These are phyloP conservation scores for Suillus placidus DNA, from an alignment of 768 basidiomycete genomes.

Conservation along the genomic window DNA sequence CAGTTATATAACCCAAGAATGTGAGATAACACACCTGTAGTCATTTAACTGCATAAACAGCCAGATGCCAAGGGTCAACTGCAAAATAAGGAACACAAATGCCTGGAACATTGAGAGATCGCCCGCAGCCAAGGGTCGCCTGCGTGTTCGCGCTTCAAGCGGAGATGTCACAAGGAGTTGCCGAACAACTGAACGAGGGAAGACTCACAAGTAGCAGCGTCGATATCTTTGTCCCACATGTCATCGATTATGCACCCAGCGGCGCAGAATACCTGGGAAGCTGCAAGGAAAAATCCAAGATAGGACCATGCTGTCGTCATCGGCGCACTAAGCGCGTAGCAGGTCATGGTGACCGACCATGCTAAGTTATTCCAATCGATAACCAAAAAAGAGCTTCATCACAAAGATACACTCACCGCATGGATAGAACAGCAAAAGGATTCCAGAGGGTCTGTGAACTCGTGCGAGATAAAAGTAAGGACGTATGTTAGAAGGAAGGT, in stretches of 20 bases:
- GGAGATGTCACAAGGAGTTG: background rate
- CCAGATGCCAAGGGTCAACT: background rate
- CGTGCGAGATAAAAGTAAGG: constrained; percentile 1
- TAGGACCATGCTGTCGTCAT: background rate
- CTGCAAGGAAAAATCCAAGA: background rate
- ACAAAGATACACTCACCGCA: background rate
- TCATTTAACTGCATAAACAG: background rate
- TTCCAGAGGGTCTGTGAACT: background rate
- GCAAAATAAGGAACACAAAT: background rate
- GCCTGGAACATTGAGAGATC: background rate
- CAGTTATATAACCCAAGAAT: background rate
- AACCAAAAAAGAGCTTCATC: background rate
- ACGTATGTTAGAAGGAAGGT: background rate
- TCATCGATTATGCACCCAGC: background rate
- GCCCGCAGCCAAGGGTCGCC: background rate
- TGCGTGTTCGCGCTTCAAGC: background rate
- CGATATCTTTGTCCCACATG: constrained; percentile 1
- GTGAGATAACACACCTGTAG: background rate
- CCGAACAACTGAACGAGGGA: background rate
- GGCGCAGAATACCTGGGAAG: background rate
- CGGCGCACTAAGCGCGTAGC: background rate
- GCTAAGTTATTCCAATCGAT: background rate
- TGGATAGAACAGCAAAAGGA: background rate
- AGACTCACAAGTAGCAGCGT: background rate
- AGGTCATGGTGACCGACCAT: constrained; percentile 1